Conservation (phyloP, 2,329 filamentous ascomycete species). For the Clarireedia paspali region DNA sequence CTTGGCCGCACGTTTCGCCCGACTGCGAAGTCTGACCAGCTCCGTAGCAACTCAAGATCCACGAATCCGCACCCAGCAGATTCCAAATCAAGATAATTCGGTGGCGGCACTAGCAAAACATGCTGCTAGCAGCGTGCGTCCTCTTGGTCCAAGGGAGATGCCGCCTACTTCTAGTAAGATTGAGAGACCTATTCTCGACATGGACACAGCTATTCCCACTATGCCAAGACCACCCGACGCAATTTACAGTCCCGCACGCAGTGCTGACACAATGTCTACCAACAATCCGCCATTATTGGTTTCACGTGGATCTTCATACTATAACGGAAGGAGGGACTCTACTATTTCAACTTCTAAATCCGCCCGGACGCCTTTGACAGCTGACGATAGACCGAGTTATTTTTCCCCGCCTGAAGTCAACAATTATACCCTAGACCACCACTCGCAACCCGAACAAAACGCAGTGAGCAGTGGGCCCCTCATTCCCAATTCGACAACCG, state of each 20-base stretch:
- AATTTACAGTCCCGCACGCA: conserved; percentile 30
- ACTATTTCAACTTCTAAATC: conserved; percentile 22
- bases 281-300: conserved; percentile 22
- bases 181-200: conserved; percentile 18
- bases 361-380: conserved; percentile 15
- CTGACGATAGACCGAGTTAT: conserved; percentile 20
- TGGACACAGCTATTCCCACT: conserved; percentile 17
- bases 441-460: not conserved
- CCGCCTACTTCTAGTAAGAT: conserved; percentile 18
- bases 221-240: conserved; percentile 31
- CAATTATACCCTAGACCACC: conserved; percentile 4
- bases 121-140: conserved; percentile 10
- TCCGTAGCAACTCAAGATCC: conserved; percentile 42
- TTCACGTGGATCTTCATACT: conserved; percentile 21
- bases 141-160: conserved; percentile 25
- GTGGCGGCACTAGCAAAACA: conserved; percentile 1
- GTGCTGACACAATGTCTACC: conserved; percentile 18
- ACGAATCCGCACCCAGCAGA: conserved; percentile 43
- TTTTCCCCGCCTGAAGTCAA: conserved; percentile 16
- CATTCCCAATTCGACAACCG: conserved; percentile 17
- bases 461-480: not conserved
- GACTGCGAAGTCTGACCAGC: conserved; percentile 36
- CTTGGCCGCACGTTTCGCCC: conserved; percentile 48
- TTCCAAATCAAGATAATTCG: conserved; percentile 30
- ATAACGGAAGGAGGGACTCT: conserved; percentile 17